Conservation (phyloP, 1,284 basidiomycete species). For the Ceratobasidium sp. region DNA sequence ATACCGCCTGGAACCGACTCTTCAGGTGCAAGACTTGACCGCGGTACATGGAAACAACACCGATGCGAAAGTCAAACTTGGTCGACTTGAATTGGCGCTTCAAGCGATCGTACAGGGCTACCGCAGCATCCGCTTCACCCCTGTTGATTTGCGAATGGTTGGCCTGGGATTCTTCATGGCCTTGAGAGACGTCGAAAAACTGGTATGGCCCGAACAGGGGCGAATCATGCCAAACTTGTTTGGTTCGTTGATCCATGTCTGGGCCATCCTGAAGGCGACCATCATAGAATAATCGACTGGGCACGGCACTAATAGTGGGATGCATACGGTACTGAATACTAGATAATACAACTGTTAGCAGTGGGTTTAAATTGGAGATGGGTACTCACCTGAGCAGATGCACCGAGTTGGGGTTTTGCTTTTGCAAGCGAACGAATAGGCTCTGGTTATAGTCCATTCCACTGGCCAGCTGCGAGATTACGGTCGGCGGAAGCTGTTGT, state of each 20-base stretch:
- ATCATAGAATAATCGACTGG: conserved; percentile 89
- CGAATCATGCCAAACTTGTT: conserved; percentile 84
- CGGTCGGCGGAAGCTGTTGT: conserved; percentile 96
- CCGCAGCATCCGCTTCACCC: conserved; percentile 77
- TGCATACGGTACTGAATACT: conserved; percentile 99
- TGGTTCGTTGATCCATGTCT: conserved; percentile 83
- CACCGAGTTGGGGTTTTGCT: conserved; percentile 76
- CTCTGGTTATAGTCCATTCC: conserved; percentile 86
- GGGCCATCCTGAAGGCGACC: conserved; percentile 86
- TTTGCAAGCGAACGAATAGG: conserved; percentile 92
- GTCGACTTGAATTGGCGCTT: conserved; percentile 66
- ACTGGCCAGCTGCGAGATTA: conserved; percentile 87
- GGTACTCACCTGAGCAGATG: conserved; percentile 86
- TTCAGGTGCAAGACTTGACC: conserved; percentile 86
- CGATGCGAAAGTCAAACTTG: conserved; percentile 80
- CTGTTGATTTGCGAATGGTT: conserved; percentile 79
- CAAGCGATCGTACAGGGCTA: conserved; percentile 80
- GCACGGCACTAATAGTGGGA: conserved; percentile 90
- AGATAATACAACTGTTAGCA: conserved; percentile 33
- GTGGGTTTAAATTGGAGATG: neutral
- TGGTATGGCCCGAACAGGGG: conserved; percentile 85
- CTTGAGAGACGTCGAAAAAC: conserved; percentile 80
- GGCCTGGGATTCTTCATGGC: conserved; percentile 58
- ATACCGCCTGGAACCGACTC: conserved; percentile 71
- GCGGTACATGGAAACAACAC: conserved; percentile 94